phyloP scores from a whole-genome alignment of 495 filamentous ascomycete species.

The Daldinia grandis region DNA sequence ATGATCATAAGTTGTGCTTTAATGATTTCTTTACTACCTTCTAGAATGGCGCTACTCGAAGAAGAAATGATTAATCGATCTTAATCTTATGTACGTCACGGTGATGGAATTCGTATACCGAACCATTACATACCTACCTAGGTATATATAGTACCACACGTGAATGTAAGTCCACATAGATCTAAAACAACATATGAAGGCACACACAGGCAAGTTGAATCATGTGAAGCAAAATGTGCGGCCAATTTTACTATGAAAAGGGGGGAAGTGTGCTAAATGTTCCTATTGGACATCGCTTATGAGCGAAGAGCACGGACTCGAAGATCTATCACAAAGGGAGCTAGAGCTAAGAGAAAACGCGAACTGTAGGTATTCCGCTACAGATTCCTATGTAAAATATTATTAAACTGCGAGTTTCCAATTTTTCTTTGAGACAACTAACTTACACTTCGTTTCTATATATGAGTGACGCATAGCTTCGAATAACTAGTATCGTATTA shows the following conservation, averaged over 20 bases:
- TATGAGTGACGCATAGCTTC: constrained; percentile 8
- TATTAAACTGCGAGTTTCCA: constrained; percentile 13
- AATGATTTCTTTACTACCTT: background rate
- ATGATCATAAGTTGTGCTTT: background rate
- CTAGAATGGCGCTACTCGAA: background rate
- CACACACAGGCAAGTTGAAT: constrained; percentile 34
- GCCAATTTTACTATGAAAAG: constrained; percentile 30
- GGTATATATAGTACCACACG: background rate
- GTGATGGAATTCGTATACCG: constrained; percentile 17
- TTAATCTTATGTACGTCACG: background rate
- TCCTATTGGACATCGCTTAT: constrained; percentile 32
- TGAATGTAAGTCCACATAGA: constrained; percentile 16
- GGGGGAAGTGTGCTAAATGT: constrained; percentile 21
- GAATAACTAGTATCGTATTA: background rate
- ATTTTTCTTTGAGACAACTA: constrained; percentile 17
- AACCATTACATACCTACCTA: background rate
- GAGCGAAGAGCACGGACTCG: constrained; percentile 30
- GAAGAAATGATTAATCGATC: background rate
- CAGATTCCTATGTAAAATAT: constrained; percentile 2
- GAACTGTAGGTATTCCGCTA: constrained; percentile 9
- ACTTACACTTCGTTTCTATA: background rate
- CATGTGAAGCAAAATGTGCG: constrained; percentile 39
- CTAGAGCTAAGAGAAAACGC: constrained; percentile 7
- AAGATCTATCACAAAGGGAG: constrained; percentile 31
- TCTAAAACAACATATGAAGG: constrained; percentile 11